Conservation (phyloP, 768 basidiomycete species). For the Gymnopilus junonius region DNA sequence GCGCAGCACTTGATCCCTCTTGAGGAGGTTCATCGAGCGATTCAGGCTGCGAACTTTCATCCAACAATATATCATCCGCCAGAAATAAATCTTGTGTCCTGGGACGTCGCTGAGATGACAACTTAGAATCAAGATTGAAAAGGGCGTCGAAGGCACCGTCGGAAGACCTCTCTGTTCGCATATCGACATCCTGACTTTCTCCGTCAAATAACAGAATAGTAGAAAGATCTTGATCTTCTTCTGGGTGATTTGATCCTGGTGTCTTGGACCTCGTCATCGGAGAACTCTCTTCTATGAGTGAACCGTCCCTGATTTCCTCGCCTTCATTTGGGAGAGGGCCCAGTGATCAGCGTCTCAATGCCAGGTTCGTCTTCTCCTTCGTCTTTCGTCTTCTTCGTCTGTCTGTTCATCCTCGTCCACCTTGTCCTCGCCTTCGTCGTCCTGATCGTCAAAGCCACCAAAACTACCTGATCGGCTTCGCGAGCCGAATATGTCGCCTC, state of each 20-base stretch:
- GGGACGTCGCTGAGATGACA: constrained; percentile 10
- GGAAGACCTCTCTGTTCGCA: constrained; percentile 13
- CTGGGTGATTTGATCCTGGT: constrained; percentile 1
- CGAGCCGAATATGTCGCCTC: constrained; percentile 48
- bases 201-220: constrained; percentile 3
- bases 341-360: constrained; percentile 3
- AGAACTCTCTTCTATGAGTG: constrained; percentile 8
- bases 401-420: constrained; percentile 35
- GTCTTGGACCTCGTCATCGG: constrained; percentile 5
- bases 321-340: not conserved
- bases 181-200: constrained; percentile 7
- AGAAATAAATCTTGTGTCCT: not conserved
- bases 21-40: not conserved
- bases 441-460: constrained; percentile 32
- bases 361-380: constrained; percentile 19
- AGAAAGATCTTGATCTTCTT: constrained; percentile 10
- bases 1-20: not conserved
- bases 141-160: constrained; percentile 11
- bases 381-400: constrained; percentile 27
- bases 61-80: not conserved
- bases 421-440: constrained; percentile 39
- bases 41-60: not conserved
- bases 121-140: constrained; percentile 16
- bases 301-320: constrained; percentile 1
- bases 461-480: constrained; percentile 64